Conservation (phyloP, 2,329 filamentous ascomycete species). For the Colletotrichum salicis region DNA sequence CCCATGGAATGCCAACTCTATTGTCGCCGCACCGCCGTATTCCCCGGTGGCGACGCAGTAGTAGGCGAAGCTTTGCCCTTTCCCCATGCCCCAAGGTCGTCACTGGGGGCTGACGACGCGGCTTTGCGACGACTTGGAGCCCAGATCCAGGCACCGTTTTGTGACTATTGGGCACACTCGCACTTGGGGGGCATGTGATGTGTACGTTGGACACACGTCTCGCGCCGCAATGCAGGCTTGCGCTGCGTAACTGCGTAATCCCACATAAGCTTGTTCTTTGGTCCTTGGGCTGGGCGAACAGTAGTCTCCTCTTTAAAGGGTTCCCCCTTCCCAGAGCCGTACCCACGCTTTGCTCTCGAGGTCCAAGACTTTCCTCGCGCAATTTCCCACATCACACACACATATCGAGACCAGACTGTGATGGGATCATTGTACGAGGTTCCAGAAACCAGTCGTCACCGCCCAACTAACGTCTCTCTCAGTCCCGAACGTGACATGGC, state of each 20-base stretch:
- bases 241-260: conserved; percentile 25
- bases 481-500: conserved; percentile 44
- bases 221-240: conserved; percentile 1
- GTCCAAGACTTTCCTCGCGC: not conserved
- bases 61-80: conserved; percentile 25
- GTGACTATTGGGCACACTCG: conserved; percentile 7
- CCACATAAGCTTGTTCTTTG: conserved; percentile 28
- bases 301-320: conserved; percentile 5
- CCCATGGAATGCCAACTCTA: conserved; percentile 21
- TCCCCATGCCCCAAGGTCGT: conserved; percentile 18
- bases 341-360: not conserved
- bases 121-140: conserved; percentile 32
- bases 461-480: conserved; percentile 28
- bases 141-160: conserved; percentile 33
- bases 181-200: conserved; percentile 32
- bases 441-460: conserved; percentile 28
- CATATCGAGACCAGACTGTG: conserved; percentile 7
- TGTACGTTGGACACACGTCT: conserved; percentile 8
- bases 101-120: conserved; percentile 32
- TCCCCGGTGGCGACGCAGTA: conserved; percentile 17
- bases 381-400: not conserved
- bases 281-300: conserved; percentile 1
- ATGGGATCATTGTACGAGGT: conserved; percentile 35
- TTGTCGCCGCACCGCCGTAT: not conserved
- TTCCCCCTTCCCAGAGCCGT: not conserved